Conservation (phyloP, 495 filamentous ascomycete genomes). For the Annulohypoxylon stygium region DNA sequence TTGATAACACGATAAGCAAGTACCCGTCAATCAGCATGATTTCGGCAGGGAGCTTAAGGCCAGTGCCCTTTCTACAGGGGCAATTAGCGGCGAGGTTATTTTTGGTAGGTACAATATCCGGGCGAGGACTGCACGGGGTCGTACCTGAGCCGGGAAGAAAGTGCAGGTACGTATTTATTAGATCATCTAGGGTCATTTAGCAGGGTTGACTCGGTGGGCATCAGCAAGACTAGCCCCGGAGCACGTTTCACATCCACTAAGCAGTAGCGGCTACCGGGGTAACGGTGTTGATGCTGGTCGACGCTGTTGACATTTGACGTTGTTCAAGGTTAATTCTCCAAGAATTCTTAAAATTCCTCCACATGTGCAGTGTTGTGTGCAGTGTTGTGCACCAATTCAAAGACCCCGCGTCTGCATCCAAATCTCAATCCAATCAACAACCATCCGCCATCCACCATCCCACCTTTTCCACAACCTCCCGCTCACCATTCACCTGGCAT, state of each 20-base stretch:
- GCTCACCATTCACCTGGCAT: constrained; percentile 6
- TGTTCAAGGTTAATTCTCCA: constrained; percentile 10
- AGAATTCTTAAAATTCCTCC: constrained; percentile 21
- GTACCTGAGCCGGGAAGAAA: neutral
- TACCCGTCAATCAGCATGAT: constrained; percentile 2
- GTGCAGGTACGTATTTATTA: neutral
- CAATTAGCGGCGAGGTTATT: neutral
- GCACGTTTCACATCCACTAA: constrained; percentile 18
- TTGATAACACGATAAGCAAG: constrained; percentile 29
- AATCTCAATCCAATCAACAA: constrained; percentile 40
- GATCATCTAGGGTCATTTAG: neutral
- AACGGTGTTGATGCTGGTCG: constrained; percentile 43
- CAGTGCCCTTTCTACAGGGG: constrained; percentile 11
- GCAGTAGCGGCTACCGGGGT: constrained; percentile 40
- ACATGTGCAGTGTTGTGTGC: neutral
- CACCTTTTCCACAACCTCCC: constrained; percentile 18
- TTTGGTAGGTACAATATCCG: neutral
- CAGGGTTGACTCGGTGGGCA: neutral
- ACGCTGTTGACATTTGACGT: constrained; percentile 28
- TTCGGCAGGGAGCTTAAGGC: constrained; percentile 3
- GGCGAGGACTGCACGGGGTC: neutral
- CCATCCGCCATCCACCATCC: constrained; percentile 21
- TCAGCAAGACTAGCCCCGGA: neutral
- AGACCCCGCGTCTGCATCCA: constrained; percentile 30
- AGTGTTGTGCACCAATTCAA: neutral